Conservation (phyloP, 257 asterid species). For the Fraxinus americana region DNA sequence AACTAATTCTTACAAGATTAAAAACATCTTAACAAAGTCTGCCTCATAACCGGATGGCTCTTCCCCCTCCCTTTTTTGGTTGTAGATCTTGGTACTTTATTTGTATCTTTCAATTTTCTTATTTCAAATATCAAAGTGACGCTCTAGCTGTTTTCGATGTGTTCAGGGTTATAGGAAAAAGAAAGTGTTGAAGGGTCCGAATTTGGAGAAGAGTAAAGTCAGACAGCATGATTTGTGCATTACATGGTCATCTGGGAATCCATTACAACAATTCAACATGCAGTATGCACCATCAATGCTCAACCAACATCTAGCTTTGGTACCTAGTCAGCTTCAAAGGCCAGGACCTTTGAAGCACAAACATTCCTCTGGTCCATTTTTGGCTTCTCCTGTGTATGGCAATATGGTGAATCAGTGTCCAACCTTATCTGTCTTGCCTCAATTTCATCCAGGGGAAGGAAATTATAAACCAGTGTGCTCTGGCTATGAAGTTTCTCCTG, state of each 20-base stretch:
- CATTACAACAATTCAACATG: slow-evolving; percentile 38
- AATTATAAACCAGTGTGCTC: slow-evolving; percentile 31
- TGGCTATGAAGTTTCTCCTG: slow-evolving; percentile 43
- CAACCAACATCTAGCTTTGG: slow-evolving; percentile 46
- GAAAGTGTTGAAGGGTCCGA: slow-evolving; percentile 46
- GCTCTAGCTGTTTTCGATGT: slow-evolving; percentile 51
- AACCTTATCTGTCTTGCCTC: slow-evolving; percentile 35
- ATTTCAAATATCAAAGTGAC: slow-evolving; percentile 48
- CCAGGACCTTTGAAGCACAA: slow-evolving; percentile 48
- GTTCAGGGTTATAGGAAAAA: slow-evolving; percentile 55
- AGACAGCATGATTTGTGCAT: slow-evolving; percentile 42
- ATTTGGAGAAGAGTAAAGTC: slow-evolving; percentile 42
- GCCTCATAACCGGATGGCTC: background rate
- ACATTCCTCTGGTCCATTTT: slow-evolving; percentile 37
- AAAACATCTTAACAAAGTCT: background rate
- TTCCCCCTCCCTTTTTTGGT: background rate
- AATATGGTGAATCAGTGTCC: slow-evolving; percentile 50
- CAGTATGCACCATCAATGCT: slow-evolving; percentile 44
- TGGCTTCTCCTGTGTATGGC: slow-evolving; percentile 53
- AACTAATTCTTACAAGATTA: background rate
- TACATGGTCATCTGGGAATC: slow-evolving; percentile 50
- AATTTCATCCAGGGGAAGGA: slow-evolving; percentile 32
- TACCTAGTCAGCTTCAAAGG: slow-evolving; percentile 40
- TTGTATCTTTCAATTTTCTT: slow-evolving; percentile 12
- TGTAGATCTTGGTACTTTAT: slow-evolving; percentile 4